Conservation (phyloP, 495 filamentous ascomycete genomes). For the Penicillium fimorum region DNA sequence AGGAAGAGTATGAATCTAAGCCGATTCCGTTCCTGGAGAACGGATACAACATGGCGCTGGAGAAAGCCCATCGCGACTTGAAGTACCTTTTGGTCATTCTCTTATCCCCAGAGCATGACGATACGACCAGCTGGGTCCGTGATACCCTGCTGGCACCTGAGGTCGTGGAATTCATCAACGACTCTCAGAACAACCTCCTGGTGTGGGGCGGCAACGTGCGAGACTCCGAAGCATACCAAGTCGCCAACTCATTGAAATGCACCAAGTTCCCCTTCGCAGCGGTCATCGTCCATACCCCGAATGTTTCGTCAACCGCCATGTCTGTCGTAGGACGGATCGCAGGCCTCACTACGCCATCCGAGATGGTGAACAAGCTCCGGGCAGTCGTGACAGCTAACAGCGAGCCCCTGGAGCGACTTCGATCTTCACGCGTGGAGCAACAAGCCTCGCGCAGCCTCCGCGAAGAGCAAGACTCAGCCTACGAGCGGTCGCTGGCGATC, state of each 20-base stretch:
- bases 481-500: conserved; percentile 82
- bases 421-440: conserved; percentile 70
- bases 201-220: conserved; percentile 90
- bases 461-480: conserved; percentile 84
- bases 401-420: conserved; percentile 64
- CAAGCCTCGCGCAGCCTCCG: conserved; percentile 73
- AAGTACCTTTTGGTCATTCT: conserved; percentile 85
- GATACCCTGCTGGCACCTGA: conserved; percentile 77
- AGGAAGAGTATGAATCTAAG: conserved; percentile 81
- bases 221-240: conserved; percentile 91
- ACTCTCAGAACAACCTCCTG: conserved; percentile 70
- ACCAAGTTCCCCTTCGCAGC: conserved; percentile 90
- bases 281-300: conserved; percentile 78
- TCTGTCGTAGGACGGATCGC: conserved; percentile 72
- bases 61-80: conserved; percentile 83
- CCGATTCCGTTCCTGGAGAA: conserved; percentile 73
- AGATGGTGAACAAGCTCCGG: conserved; percentile 70
- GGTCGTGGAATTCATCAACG: conserved; percentile 67
- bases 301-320: conserved; percentile 80
- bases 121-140: conserved; percentile 77
- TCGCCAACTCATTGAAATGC: conserved; percentile 74
- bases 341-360: conserved; percentile 62
- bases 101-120: conserved; percentile 88
- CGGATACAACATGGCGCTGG: conserved; percentile 86
- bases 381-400: conserved; percentile 66